A percentile compares a stretch with the other conserved stretches of the same genome.
Conservation (phyloP, 805 yeast species). For the Candida pseudoglaebosa region DNA sequence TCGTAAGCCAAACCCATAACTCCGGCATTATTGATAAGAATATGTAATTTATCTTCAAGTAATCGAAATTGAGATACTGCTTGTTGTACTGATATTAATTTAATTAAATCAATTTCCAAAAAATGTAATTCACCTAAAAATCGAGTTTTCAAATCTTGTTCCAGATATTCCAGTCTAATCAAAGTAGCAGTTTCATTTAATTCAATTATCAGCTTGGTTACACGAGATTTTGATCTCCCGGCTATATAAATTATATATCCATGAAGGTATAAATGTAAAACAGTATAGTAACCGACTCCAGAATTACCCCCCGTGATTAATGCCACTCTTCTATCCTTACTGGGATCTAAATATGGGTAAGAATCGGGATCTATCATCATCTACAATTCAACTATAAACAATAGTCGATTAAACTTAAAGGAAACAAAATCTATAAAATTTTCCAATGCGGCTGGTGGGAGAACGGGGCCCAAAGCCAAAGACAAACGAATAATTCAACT, state of each 20-base stretch:
- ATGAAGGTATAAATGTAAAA: conserved; percentile 70
- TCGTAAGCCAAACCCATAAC: conserved; percentile 72
- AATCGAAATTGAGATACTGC: conserved; percentile 47
- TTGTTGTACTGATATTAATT: conserved; percentile 26
- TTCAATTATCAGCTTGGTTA: conserved; percentile 53
- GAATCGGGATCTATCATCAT: conserved; percentile 19
- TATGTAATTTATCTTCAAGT: conserved; percentile 49
- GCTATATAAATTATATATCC: conserved; percentile 75
- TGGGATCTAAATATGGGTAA: conserved; percentile 62
- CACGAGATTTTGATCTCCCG: conserved; percentile 59
- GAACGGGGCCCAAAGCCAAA: too few species aligned
- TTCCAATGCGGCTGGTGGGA: too few species aligned
- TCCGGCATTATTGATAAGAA: conserved; percentile 76
- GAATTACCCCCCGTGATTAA: conserved; percentile 78
- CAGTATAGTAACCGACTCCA: conserved; percentile 78
- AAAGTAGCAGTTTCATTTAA: conserved; percentile 50
- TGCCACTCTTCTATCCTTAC: conserved; percentile 54
- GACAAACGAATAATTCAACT: too few species aligned
- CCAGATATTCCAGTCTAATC: conserved; percentile 10
- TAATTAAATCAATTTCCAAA: conserved; percentile 35
- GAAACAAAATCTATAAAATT: too few species aligned
- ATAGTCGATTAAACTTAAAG: too few species aligned
- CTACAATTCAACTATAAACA: too few species aligned
- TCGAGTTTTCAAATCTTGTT: conserved; percentile 19
- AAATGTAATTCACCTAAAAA: conserved; percentile 33